Evolutionary conservation across 2,329 filamentous ascomycete species (phyloP).

Genomic region (Aspergillus ustus): DNA sequence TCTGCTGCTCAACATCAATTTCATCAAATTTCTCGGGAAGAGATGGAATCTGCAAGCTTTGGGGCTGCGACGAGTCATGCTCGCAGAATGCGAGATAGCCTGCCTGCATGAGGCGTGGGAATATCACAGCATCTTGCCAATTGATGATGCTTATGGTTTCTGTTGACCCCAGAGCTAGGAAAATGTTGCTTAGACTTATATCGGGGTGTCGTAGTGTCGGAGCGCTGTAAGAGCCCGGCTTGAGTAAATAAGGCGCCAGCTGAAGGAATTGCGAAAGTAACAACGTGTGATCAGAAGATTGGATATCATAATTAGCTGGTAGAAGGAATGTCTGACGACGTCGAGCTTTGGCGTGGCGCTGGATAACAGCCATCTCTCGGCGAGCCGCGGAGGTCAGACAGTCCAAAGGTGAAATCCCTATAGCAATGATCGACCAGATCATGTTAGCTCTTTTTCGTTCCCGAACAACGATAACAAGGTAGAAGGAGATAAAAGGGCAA

Average conservation of each 20-base stretch:
- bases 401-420: slow-evolving; percentile 28
- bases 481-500: not conserved
- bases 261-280: slow-evolving; percentile 31
- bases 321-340: slow-evolving; percentile 34
- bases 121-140: slow-evolving; percentile 34
- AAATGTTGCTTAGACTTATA: slow-evolving; percentile 33
- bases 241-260: slow-evolving; percentile 28
- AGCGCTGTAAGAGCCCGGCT: slow-evolving; percentile 14
- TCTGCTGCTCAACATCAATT: slow-evolving; percentile 28
- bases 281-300: slow-evolving; percentile 28
- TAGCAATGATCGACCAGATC: slow-evolving; percentile 15
- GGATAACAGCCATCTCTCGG: slow-evolving; percentile 29
- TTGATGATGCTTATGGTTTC: slow-evolving; percentile 34
- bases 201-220: slow-evolving; percentile 34
- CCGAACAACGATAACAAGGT: not conserved
- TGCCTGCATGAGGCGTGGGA: slow-evolving; percentile 32
- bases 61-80: slow-evolving; percentile 28
- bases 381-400: slow-evolving; percentile 32
- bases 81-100: slow-evolving; percentile 35
- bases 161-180: slow-evolving; percentile 29
- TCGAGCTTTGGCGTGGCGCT: slow-evolving; percentile 29
- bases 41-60: slow-evolving; percentile 33
- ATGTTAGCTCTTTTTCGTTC: not conserved
- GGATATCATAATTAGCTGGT: slow-evolving; percentile 30
- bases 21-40: slow-evolving; percentile 31